Evolutionary conservation across 345 rosid species (phyloP).

Genomic region (Raphanus sativus): DNA sequence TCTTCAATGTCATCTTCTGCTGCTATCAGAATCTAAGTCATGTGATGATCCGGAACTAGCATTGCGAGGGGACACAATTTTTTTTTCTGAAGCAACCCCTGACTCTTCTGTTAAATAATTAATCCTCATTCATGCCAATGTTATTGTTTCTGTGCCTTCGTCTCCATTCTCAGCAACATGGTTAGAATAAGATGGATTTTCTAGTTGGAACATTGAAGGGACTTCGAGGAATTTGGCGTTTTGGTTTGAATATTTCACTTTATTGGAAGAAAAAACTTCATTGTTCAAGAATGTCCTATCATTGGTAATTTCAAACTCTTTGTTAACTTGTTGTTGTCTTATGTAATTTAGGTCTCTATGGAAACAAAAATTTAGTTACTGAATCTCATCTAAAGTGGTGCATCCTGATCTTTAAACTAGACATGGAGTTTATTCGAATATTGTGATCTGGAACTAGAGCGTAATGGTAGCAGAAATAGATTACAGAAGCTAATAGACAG

Average conservation of each 20-base stretch:
- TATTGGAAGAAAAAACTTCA: slow-evolving; percentile 19
- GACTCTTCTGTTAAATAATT: too few species aligned
- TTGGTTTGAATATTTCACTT: background rate
- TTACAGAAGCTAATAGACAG: too few species aligned
- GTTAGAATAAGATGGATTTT: too few species aligned
- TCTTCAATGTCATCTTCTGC: too few species aligned
- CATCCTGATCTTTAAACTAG: background rate
- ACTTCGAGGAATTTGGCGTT: background rate
- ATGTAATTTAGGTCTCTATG: slow-evolving; percentile 11
- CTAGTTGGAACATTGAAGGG: too few species aligned
- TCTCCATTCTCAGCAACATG: too few species aligned
- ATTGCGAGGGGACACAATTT: too few species aligned
- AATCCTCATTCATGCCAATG: too few species aligned
- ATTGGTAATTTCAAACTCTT: slow-evolving; percentile 1
- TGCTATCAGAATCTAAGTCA: too few species aligned
- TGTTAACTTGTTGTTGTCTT: slow-evolving; percentile 12
- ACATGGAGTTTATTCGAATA: background rate
- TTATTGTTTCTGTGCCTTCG: too few species aligned
- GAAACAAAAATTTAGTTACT: background rate
- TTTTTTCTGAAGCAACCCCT: too few species aligned
- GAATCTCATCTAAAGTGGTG: slow-evolving; percentile 13
- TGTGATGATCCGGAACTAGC: too few species aligned
- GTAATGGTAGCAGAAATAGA: slow-evolving; percentile 5
- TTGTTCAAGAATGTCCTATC: slow-evolving; percentile 11
- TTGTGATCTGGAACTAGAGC: slow-evolving; percentile 7